These are phyloP conservation scores for Sarocladiaceae sp. DNA, from an alignment of 2,329 filamentous ascomycete genomes.

Conservation along the genomic window DNA sequence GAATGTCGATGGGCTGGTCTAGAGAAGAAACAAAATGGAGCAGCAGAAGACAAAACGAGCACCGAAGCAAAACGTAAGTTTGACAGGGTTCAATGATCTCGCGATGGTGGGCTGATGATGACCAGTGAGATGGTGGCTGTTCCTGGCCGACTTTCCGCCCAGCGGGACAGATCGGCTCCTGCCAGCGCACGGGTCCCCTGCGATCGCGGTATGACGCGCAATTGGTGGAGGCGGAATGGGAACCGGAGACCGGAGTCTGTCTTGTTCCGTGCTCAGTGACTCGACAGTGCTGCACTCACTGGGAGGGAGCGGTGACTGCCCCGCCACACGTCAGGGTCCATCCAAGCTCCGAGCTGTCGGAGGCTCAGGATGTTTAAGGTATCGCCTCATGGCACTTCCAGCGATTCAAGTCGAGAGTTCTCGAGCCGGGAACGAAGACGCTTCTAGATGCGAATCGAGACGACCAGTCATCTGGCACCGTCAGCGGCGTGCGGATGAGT, in stretches of 20 bases:
- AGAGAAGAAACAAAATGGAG: background rate
- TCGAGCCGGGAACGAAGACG: no score
- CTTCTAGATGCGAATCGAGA: no score
- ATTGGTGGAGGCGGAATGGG: background rate
- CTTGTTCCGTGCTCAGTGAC: background rate
- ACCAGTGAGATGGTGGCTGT: conserved; percentile 7
- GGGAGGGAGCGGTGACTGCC: no score
- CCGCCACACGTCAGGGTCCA: no score
- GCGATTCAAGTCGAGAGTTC: no score
- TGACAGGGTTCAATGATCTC: background rate
- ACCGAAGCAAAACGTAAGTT: conserved; percentile 6
- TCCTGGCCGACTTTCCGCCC: background rate
- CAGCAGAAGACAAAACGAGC: background rate
- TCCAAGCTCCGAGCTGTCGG: no score
- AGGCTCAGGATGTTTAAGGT: no score
- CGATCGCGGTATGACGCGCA: background rate
- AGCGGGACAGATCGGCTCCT: conserved; percentile 4
- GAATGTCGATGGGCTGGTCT: background rate
- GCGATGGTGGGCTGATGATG: conserved; percentile 7
- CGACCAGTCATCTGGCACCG: background rate
- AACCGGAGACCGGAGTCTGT: background rate
- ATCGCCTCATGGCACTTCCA: no score
- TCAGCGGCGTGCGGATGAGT: conserved; percentile 1
- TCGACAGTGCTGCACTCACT: background rate
- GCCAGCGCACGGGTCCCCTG: background rate